phyloP scores from a whole-genome alignment of 352 stramenopile species.

The Phytophthora pseudosyringae region DNA sequence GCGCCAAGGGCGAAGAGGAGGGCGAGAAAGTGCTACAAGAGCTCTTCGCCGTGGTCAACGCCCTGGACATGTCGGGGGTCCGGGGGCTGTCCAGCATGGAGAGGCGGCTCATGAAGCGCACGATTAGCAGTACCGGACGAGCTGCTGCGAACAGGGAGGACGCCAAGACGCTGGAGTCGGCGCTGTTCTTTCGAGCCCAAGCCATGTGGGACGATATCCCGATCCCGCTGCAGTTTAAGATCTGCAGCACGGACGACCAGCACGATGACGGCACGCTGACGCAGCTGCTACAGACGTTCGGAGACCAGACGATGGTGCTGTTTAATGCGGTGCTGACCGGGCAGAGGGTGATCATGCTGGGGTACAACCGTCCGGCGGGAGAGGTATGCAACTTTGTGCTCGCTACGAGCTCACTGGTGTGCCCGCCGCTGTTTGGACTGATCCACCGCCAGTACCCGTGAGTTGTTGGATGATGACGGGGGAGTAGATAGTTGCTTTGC shows the following conservation, averaged over 20 bases:
- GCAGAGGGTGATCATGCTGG: constrained; percentile 78
- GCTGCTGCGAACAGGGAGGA: constrained; percentile 44
- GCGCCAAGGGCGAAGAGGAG: constrained; percentile 47
- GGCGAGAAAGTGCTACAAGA: constrained; percentile 59
- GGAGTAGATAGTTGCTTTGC: neutral
- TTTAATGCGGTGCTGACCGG: constrained; percentile 89
- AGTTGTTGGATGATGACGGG: constrained; percentile 10
- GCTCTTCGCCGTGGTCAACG: constrained; percentile 77
- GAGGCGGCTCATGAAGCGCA: constrained; percentile 75
- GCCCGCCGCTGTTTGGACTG: constrained; percentile 78
- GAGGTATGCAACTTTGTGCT: constrained; percentile 90
- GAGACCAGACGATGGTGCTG: constrained; percentile 84
- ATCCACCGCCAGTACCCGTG: constrained; percentile 83
- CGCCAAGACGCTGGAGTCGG: constrained; percentile 53
- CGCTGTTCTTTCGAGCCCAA: constrained; percentile 65
- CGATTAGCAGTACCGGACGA: constrained; percentile 58
- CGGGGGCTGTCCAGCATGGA: constrained; percentile 79
- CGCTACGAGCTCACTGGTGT: constrained; percentile 84
- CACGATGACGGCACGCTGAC: constrained; percentile 80
- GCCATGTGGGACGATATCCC: constrained; percentile 65
- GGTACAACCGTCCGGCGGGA: constrained; percentile 83
- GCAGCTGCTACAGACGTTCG: constrained; percentile 79
- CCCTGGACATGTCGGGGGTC: constrained; percentile 65
- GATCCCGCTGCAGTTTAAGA: constrained; percentile 79
- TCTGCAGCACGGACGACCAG: constrained; percentile 86